Evolutionary conservation across 1,284 basidiomycete genomes (phyloP).

Genomic region (Cutaneotrichosporon daszewskae): DNA sequence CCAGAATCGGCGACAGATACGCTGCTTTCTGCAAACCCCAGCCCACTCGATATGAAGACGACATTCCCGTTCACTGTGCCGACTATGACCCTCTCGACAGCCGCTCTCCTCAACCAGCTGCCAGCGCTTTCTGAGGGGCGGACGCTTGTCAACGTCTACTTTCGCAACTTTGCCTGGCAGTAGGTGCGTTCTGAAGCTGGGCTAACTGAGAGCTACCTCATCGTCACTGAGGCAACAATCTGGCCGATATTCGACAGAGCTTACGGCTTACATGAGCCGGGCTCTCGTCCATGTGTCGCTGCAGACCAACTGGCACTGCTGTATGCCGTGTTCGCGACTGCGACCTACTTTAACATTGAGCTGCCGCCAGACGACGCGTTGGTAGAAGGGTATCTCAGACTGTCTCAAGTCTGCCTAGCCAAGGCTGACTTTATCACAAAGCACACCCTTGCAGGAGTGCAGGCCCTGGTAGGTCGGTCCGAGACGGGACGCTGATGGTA

Average conservation of each 20-base stretch:
- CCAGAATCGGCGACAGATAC: not conserved
- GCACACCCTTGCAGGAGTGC: constrained; percentile 8
- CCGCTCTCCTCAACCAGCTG: constrained; percentile 4
- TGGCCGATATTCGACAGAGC: constrained; percentile 4
- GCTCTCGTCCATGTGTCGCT: too few species aligned
- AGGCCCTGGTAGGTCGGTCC: too few species aligned
- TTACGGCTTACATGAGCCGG: not conserved
- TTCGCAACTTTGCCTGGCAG: constrained; percentile 12
- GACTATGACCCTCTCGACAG: not conserved
- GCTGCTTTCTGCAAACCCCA: too few species aligned
- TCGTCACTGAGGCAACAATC: constrained; percentile 1
- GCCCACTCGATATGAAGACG: not conserved
- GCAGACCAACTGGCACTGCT: constrained; percentile 12
- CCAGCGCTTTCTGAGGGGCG: constrained; percentile 11
- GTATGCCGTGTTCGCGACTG: constrained; percentile 13
- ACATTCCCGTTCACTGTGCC: constrained; percentile 8
- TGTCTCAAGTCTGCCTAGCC: constrained; percentile 15
- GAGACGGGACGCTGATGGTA: too few species aligned
- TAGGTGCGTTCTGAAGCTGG: too few species aligned
- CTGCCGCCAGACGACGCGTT: constrained; percentile 15
- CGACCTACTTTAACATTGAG: constrained; percentile 17
- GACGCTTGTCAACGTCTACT: constrained; percentile 15
- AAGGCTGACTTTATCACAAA: constrained; percentile 15
- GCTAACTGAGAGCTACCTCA: too few species aligned
- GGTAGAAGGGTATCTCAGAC: constrained; percentile 14